Evolutionary conservation across 2,329 filamentous ascomycete genomes (phyloP), one percentile per base, ranked within the genome.

Genomic region (Cyanodermella asteris): DNA sequence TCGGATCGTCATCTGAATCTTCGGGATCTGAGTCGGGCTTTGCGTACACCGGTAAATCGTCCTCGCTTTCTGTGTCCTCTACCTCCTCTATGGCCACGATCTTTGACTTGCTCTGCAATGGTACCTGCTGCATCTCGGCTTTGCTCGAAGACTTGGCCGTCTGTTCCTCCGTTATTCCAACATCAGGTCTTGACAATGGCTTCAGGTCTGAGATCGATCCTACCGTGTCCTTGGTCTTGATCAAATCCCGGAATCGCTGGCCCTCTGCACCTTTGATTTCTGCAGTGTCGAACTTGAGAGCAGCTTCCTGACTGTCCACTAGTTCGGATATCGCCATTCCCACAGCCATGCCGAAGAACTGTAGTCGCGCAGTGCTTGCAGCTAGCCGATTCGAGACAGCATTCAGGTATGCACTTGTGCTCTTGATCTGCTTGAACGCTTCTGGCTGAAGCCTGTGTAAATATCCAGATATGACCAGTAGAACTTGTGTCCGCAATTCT

Each of bases 1-100:
- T 91, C 5, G 87, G 72, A 38, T 97, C 90, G 18, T 93, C 82
- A 29, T 93, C 81, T 0, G 80, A 84, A 42, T 97, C 87, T 42
- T 90, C 78, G 0, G 69, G 63, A 36, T 97, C 87, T 2, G 76
- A 81, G 39, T 80, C 77, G 1, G 78, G 78, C 44, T 91, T 93
- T 9, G 65, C 64, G 37, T 93, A 91, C 1, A 77, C 64, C 3
- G 67, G 55, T 2, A 94, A 53, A 31, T 76, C 74, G 16, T 68
- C 62, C 22, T 71, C 67, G 6, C 57, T 59, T 8, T 54, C 51
- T 13, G 60, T 53, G 6, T 57, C 50, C 2, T 64, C 60, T 1
- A 81, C 43, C 38, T 80, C 73, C 45, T 81, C 62, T 16, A 66
- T 52, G 11, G 59, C 50, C 14, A 62, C 43, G 19, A 65, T 50